Conservation (phyloP, 768 basidiomycete species). For the Serpula lacrymans region DNA sequence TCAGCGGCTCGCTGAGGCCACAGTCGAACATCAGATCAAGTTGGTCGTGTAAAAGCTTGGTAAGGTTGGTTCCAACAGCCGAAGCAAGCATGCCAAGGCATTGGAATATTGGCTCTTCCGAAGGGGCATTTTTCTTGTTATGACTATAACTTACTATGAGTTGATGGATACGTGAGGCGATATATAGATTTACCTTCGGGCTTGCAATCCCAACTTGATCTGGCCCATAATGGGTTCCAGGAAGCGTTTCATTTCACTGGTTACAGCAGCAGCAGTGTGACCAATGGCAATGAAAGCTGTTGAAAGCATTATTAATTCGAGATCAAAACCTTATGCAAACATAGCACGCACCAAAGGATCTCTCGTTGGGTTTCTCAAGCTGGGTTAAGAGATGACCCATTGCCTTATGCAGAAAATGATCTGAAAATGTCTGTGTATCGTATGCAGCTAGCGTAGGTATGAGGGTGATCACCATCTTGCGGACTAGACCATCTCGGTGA, state of each 20-base stretch:
- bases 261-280: constrained; percentile 87
- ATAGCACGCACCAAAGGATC: constrained; percentile 70
- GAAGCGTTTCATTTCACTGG: constrained; percentile 94
- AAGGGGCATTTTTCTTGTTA: constrained; percentile 85
- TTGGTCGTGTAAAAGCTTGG: constrained; percentile 93
- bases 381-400: constrained; percentile 91
- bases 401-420: constrained; percentile 87
- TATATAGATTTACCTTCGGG: constrained; percentile 66
- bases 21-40: constrained; percentile 95
- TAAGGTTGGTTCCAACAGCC: constrained; percentile 93
- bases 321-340: neutral
- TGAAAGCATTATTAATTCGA: constrained; percentile 12
- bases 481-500: constrained; percentile 82
- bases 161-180: neutral
- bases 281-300: constrained; percentile 95
- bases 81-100: constrained; percentile 95
- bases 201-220: constrained; percentile 86
- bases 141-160: neutral
- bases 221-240: constrained; percentile 87
- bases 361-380: constrained; percentile 84
- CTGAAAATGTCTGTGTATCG: constrained; percentile 88
- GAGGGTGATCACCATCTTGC: constrained; percentile 92
- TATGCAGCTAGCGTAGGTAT: constrained; percentile 94
- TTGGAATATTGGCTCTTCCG: constrained; percentile 95
- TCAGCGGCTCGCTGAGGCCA: constrained; percentile 86